These are phyloP conservation scores for Haplosporangium sp. DNA, from an alignment of 371 early-diverging fungal species.

Conservation along the genomic window DNA sequence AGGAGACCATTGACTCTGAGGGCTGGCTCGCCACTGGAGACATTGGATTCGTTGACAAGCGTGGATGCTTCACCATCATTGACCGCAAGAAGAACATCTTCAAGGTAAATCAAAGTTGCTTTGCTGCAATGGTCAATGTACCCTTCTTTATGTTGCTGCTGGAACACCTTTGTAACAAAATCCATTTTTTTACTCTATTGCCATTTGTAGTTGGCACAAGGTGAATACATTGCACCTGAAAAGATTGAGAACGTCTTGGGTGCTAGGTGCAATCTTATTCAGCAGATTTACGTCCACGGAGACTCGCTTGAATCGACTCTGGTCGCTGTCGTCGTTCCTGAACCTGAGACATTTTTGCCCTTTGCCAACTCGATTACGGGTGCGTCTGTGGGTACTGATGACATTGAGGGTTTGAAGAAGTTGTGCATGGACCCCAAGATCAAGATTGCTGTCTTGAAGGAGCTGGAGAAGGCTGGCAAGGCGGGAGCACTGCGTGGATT, in stretches of 20 bases:
- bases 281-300: conserved; percentile 86
- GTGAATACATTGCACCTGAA: conserved; percentile 99
- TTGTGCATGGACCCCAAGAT: conserved; percentile 73
- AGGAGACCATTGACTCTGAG: conserved; percentile 80
- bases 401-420: conserved; percentile 56
- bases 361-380: conserved; percentile 56
- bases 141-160: background rate
- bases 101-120: conserved; percentile 64
- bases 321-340: conserved; percentile 90
- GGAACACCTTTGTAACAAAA: background rate
- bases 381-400: conserved; percentile 42
- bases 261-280: conserved; percentile 55
- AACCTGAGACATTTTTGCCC: conserved; percentile 64
- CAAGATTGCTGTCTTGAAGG: conserved; percentile 12
- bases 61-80: conserved; percentile 87
- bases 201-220: conserved; percentile 64
- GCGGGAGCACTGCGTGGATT: conserved; percentile 57
- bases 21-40: conserved; percentile 97
- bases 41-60: conserved; percentile 83
- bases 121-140: background rate
- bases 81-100: conserved; percentile 99
- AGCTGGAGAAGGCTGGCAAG: conserved; percentile 51
- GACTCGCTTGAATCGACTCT: conserved; percentile 83
- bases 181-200: background rate
- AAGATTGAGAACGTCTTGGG: conserved; percentile 71